Base-by-base conservation (phyloP, 352 stramenopile genomes). In the Pythium rhizo-oryzae region DNA sequence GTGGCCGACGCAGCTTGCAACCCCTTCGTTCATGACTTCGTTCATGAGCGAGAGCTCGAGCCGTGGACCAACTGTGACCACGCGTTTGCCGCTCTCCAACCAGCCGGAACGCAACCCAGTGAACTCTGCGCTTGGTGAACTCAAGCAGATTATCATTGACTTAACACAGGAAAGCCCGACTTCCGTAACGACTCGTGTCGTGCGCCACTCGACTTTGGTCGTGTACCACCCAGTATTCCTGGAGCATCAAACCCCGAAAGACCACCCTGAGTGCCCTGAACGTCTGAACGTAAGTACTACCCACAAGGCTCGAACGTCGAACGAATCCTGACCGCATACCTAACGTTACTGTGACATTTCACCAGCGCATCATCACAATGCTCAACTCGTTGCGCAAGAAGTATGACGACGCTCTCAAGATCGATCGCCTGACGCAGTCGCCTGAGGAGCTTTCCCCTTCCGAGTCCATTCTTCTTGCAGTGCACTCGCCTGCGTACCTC, bases 401-500 rank as follows among this genome's bases (percentile, higher is more conserved):
- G 28, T 84, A 89, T 52, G 77, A 90, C 59, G 71, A 85, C 55
- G 77, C 77, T 4, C 66, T 95, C 11, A 88, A 90, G 66, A 84
- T 95, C 16, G 81, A 93, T 51, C 76, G 82, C 7, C 71, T 95
- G 33, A 79, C 74, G 8, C 77, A 83, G 57, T 85, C 82, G n/a
- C 84, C 85, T 19, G 82, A 92, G 54, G 80, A 93, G 37, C 70
- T 95, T 18, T 89, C 85, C 33, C 87, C 87, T 2, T 78, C 85
- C 3, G 85, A 95, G 55, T 91, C 84, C 8, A 91, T 80, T 30
- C 74, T 95, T 24, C 62, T 93, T 30, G 86, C 91, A 61, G 87
- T 95, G n/a, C 87, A 95, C 54, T 92, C 87, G 0, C 84, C 87
- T n/a, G 82, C 84, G 28, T 95, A 95, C 54, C 71, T 95, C 62